Evolutionary conservation across 345 rosid species (phyloP).

Genomic region (Viola odorata): DNA sequence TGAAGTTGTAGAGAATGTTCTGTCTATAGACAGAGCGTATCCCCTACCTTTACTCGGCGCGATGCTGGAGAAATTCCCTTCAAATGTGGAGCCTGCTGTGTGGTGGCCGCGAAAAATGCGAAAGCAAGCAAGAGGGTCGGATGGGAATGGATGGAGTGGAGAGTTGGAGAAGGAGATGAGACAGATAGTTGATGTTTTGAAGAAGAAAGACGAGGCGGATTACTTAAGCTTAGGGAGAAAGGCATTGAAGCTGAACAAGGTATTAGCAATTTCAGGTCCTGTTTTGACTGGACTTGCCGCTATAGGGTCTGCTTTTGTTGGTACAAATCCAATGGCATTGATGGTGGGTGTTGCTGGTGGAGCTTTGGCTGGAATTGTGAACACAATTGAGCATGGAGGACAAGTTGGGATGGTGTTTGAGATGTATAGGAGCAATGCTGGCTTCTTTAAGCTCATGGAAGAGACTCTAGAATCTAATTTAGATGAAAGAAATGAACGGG

Average conservation of each 20-base stretch:
- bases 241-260: constrained; percentile 36
- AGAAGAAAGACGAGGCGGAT: constrained; percentile 39
- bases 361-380: constrained; percentile 34
- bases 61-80: constrained; percentile 50
- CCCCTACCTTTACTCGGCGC: constrained; percentile 50
- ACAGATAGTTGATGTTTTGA: constrained; percentile 23
- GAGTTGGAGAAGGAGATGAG: constrained; percentile 42
- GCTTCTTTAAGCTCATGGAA: constrained; percentile 38
- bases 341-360: constrained; percentile 33
- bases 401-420: constrained; percentile 56
- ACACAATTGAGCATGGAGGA: constrained; percentile 41
- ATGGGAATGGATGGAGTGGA: constrained; percentile 36
- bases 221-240: constrained; percentile 33
- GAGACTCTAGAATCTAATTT: constrained; percentile 38
- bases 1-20: constrained; percentile 37
- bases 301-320: constrained; percentile 32
- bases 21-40: constrained; percentile 48
- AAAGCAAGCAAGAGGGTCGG: not conserved
- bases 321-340: constrained; percentile 20
- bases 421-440: constrained; percentile 46
- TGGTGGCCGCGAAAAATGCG: constrained; percentile 39
- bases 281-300: constrained; percentile 38
- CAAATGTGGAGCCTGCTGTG: constrained; percentile 36
- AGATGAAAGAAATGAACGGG: constrained; percentile 23
- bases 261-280: constrained; percentile 44